phyloP scores from a whole-genome alignment of 2,329 filamentous ascomycete species.

The Talaromyces pinophilus region DNA sequence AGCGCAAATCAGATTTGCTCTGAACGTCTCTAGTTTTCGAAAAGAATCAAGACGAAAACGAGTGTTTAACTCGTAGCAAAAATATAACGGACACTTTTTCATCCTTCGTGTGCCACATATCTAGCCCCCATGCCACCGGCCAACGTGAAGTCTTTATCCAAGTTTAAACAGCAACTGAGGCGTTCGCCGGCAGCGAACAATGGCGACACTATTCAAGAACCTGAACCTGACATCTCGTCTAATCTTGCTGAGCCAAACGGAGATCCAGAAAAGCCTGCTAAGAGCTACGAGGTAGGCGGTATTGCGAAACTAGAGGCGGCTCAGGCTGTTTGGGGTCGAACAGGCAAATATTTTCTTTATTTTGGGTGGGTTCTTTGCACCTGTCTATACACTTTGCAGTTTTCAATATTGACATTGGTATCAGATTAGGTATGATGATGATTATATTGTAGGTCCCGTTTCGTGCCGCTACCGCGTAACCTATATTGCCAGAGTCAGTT shows the following conservation, averaged over 20 bases:
- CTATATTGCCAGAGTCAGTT: neutral
- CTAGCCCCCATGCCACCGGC: neutral
- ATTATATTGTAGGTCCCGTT: conserved; percentile 37
- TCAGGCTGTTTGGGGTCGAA: conserved; percentile 34
- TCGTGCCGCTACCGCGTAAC: conserved; percentile 39
- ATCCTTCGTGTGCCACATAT: neutral
- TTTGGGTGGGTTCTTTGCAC: conserved; percentile 27
- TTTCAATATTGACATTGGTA: neutral
- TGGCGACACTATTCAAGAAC: neutral
- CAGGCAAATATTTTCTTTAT: conserved; percentile 34
- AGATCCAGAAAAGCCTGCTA: conserved; percentile 14
- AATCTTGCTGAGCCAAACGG: neutral
- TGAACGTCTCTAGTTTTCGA: neutral
- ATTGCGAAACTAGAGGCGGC: conserved; percentile 35
- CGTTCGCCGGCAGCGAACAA: neutral
- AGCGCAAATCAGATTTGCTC: neutral
- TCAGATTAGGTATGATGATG: conserved; percentile 35
- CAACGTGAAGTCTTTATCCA: neutral
- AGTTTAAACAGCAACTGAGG: neutral
- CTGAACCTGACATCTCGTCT: neutral
- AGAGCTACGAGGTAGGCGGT: conserved; percentile 25
- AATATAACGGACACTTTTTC: neutral
- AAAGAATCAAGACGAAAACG: neutral
- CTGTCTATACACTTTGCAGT: neutral
- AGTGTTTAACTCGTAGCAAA: neutral